phyloP scores from a whole-genome alignment of 495 filamentous ascomycete genomes.

The Pseudevernia furfuracea region DNA sequence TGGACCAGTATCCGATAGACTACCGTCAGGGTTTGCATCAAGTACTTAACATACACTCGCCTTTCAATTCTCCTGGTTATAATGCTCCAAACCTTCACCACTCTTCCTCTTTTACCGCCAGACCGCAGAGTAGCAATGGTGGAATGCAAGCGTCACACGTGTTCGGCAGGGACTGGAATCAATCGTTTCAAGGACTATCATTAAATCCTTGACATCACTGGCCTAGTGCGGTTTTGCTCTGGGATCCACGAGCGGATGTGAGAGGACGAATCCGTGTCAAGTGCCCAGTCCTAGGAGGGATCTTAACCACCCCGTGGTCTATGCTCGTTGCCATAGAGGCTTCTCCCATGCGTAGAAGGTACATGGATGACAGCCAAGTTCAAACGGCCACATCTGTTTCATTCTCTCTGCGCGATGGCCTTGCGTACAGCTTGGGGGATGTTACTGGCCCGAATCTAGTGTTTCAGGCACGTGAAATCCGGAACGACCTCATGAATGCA shows the following conservation, averaged over 20 bases:
- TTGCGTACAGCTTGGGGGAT: not conserved
- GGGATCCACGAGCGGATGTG: not conserved
- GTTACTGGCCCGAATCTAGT: not conserved
- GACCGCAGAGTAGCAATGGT: constrained; percentile 23
- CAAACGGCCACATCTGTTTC: not conserved
- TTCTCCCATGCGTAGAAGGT: not conserved
- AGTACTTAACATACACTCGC: constrained; percentile 16
- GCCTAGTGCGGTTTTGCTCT: not conserved
- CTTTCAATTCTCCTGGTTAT: constrained; percentile 19
- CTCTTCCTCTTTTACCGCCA: constrained; percentile 18
- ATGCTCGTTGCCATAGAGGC: not conserved
- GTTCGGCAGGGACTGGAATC: constrained; percentile 38
- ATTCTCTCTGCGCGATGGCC: not conserved
- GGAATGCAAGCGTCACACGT: constrained; percentile 35
- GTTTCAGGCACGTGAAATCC: constrained; percentile 5
- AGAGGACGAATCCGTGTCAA: not conserved
- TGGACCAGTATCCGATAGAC: constrained; percentile 25
- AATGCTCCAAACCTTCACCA: constrained; percentile 20
- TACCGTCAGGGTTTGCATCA: constrained; percentile 23
- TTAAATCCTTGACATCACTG: constrained; percentile 35
- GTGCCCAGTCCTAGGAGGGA: not conserved
- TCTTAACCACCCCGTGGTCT: not conserved
- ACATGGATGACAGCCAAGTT: not conserved
- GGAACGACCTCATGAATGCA: constrained; percentile 9
- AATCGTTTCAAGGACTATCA: constrained; percentile 45